These are phyloP conservation scores for Beta lomatogona DNA, from an alignment of 179 eudicot species.

Conservation along the genomic window DNA sequence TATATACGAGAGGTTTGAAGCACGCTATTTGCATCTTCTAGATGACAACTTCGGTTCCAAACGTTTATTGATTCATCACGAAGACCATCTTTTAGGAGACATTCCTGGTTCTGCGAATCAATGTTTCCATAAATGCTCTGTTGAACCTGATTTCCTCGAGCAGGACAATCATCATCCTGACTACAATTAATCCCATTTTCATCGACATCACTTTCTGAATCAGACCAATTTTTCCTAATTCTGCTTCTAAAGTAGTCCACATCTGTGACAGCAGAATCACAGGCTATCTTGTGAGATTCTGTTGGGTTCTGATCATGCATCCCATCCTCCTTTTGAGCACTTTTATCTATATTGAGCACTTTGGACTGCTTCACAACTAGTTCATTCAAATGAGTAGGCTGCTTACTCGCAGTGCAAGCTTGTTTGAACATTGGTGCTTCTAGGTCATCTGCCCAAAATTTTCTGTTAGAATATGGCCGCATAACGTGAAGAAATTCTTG, in stretches of 20 bases:
- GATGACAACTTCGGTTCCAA: conserved; percentile 31
- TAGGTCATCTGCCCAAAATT: conserved; percentile 78
- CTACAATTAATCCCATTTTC: too few species aligned
- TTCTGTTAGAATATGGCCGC: conserved; percentile 67
- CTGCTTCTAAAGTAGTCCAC: conserved; percentile 81
- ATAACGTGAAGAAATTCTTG: conserved; percentile 73
- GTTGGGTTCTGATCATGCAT: conserved; percentile 31
- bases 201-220: conserved; percentile 44
- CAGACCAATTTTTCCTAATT: conserved; percentile 82
- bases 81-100: conserved; percentile 19
- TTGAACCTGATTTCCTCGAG: conserved; percentile 14
- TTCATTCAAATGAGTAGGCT: conserved; percentile 29
- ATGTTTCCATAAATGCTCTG: conserved; percentile 22
- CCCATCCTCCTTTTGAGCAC: conserved; percentile 29
- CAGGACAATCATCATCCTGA: conserved; percentile 28
- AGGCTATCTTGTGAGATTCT: conserved; percentile 28
- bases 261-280: conserved; percentile 54
- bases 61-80: conserved; percentile 34
- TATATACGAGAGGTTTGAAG: conserved; percentile 64
- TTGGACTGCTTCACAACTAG: conserved; percentile 7
- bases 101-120: conserved; percentile 15
- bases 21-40: conserved; percentile 40
- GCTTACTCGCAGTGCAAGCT: too few species aligned
- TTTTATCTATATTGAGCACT: conserved; percentile 29
- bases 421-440: not conserved